Percentiles rank a stretch among this genome's conserved stretches.
Conservation (phyloP, 768 basidiomycete species). For the Lactarius hatsudake region DNA sequence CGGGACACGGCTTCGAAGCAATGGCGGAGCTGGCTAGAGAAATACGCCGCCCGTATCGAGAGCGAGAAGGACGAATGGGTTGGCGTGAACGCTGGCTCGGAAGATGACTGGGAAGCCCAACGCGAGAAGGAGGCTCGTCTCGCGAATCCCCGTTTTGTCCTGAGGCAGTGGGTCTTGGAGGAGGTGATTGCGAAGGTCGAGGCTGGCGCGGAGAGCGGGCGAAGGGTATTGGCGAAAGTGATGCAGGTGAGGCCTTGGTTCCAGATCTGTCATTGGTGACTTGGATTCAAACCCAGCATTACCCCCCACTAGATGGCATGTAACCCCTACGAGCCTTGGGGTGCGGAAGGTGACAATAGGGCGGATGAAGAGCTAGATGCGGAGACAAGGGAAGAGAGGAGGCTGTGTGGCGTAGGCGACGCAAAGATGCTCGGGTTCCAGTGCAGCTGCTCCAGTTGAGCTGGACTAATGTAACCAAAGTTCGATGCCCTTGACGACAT, state of each 20-base stretch:
- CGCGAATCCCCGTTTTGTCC: constrained; percentile 89
- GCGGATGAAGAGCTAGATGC: constrained; percentile 48
- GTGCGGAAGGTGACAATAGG: constrained; percentile 58
- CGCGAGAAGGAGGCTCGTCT: constrained; percentile 42
- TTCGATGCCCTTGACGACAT: neutral
- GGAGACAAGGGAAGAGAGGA: constrained; percentile 66
- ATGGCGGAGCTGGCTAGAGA: constrained; percentile 62
- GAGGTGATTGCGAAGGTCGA: constrained; percentile 83
- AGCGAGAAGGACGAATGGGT: constrained; percentile 51
- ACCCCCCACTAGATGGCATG: constrained; percentile 68
- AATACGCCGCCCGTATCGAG: constrained; percentile 57
- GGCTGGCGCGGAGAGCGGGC: constrained; percentile 58
- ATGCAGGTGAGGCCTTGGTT: constrained; percentile 57
- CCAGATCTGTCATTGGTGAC: neutral
- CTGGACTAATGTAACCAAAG: neutral
- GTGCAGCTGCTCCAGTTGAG: constrained; percentile 87
- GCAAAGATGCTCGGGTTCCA: constrained; percentile 82
- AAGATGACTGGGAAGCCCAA: constrained; percentile 27
- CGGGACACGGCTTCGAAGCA: constrained; percentile 45
- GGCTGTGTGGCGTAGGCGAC: constrained; percentile 77
- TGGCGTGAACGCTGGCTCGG: constrained; percentile 42
- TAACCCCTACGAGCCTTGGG: constrained; percentile 84
- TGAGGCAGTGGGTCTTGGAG: constrained; percentile 95
- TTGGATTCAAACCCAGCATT: neutral
- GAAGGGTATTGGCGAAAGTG: constrained; percentile 72